A percentile compares a stretch with the other conserved stretches of the same genome.
These are phyloP conservation scores for Umbelopsis isabellina DNA, from an alignment of 192 early-diverging fungal species.

Conservation along the genomic window DNA sequence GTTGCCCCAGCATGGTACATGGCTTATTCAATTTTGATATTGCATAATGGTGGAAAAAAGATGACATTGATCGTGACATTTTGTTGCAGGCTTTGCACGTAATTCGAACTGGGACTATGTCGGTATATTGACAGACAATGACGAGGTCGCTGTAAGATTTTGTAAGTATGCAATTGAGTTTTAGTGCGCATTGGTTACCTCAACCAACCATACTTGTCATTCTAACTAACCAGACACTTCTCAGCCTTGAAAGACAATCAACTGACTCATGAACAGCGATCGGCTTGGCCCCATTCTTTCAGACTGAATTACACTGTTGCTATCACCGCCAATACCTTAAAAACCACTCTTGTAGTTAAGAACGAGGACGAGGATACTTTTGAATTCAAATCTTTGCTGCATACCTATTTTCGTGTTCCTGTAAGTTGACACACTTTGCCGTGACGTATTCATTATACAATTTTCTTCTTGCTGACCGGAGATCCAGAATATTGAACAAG, in stretches of 20 bases:
- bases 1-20: slow-evolving; percentile 73
- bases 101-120: slow-evolving; percentile 60
- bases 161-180: slow-evolving; percentile 27
- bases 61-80: neutral
- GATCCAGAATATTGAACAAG: slow-evolving; percentile 61
- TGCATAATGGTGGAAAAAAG: neutral
- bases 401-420: slow-evolving; percentile 84
- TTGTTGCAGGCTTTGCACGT: slow-evolving; percentile 49
- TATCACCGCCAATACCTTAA: slow-evolving; percentile 70
- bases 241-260: slow-evolving; percentile 58
- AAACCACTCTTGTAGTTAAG: slow-evolving; percentile 71
- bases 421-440: slow-evolving; percentile 33
- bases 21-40: no score
- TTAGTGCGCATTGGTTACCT: neutral
- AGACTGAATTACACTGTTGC: slow-evolving; percentile 79
- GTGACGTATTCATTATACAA: neutral
- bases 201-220: neutral
- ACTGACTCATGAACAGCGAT: slow-evolving; percentile 55
- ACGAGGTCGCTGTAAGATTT: slow-evolving; percentile 55
- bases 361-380: slow-evolving; percentile 76
- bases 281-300: slow-evolving; percentile 77
- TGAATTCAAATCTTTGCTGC: slow-evolving; percentile 87
- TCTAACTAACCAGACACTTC: neutral
- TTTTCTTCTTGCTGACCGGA: neutral
- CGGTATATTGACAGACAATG: slow-evolving; percentile 48